These are phyloP conservation scores for Penicillium waksmanii DNA, from an alignment of 495 filamentous ascomycete species.

Conservation along the genomic window DNA sequence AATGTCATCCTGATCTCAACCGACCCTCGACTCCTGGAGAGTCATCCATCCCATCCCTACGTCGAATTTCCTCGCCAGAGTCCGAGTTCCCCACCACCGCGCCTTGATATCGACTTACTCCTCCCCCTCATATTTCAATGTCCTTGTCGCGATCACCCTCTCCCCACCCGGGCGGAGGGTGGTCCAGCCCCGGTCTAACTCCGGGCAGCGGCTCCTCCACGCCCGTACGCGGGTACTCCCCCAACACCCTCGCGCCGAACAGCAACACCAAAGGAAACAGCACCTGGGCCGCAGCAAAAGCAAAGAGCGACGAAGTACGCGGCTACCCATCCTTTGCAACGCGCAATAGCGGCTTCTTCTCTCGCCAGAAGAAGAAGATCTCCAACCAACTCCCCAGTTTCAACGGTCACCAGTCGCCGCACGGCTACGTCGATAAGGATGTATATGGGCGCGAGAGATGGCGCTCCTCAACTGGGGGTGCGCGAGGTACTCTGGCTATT, in stretches of 20 bases:
- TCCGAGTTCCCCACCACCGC: not conserved
- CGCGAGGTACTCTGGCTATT: conserved; percentile 36
- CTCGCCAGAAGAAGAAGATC: conserved; percentile 73
- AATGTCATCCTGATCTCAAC: conserved; percentile 28
- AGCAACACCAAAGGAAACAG: conserved; percentile 53
- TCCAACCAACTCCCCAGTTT: conserved; percentile 78
- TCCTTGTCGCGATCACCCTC: conserved; percentile 84
- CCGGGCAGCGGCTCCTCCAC: conserved; percentile 70
- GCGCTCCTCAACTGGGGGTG: conserved; percentile 25
- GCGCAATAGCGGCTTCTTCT: conserved; percentile 79
- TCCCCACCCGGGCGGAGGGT: conserved; percentile 77
- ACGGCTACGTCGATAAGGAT: conserved; percentile 74
- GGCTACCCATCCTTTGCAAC: conserved; percentile 83
- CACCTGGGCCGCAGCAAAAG: conserved; percentile 80
- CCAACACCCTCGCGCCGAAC: conserved; percentile 42
- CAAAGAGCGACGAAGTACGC: conserved; percentile 74
- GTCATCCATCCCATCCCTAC: not conserved
- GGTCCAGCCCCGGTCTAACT: conserved; percentile 82
- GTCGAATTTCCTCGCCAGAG: not conserved
- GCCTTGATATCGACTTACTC: not conserved
- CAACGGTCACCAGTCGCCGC: conserved; percentile 35
- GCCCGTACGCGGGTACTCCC: conserved; percentile 54
- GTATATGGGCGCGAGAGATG: conserved; percentile 60
- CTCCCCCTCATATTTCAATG: conserved; percentile 54
- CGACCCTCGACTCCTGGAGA: conserved; percentile 4